Percentiles rank a stretch among this genome's conserved stretches.
phyloP scores from a whole-genome alignment of 495 filamentous ascomycete genomes.

The Podospora comata region DNA sequence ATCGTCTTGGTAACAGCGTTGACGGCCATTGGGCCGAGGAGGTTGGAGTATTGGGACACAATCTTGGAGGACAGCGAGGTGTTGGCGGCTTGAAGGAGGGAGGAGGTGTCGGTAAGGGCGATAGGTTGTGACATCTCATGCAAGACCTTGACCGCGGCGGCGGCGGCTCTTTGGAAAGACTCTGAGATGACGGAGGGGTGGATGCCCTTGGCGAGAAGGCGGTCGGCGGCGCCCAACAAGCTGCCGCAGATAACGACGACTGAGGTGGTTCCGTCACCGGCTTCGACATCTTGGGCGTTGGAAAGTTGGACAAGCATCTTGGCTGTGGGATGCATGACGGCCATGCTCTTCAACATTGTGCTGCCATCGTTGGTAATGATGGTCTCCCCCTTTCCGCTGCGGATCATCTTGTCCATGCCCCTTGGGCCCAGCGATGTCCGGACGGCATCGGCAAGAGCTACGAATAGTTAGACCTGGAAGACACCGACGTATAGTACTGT shows the following conservation, averaged over 20 bases:
- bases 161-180: constrained; percentile 92
- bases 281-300: constrained; percentile 96
- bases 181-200: constrained; percentile 98
- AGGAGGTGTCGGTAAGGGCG: constrained; percentile 78
- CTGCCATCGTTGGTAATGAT: constrained; percentile 99
- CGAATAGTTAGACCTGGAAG: background rate
- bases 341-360: constrained; percentile 98
- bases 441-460: constrained; percentile 95
- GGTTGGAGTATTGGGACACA: constrained; percentile 89
- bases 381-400: constrained; percentile 91
- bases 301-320: constrained; percentile 98
- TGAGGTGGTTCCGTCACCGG: constrained; percentile 96
- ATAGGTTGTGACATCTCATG: constrained; percentile 96
- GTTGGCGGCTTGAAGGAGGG: constrained; percentile 92
- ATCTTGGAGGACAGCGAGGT: constrained; percentile 99
- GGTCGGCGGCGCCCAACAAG: constrained; percentile 87
- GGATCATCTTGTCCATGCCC: constrained; percentile 99
- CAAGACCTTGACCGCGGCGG: constrained; percentile 80
- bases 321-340: constrained; percentile 95
- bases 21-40: constrained; percentile 93
- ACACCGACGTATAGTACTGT: constrained; percentile 12
- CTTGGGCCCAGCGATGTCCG: constrained; percentile 64
- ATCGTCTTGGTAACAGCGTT: constrained; percentile 94
- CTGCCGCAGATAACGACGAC: constrained; percentile 97
- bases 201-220: constrained; percentile 84